Conservation (phyloP, 495 filamentous ascomycete genomes). For the Bombardia bombarda region DNA sequence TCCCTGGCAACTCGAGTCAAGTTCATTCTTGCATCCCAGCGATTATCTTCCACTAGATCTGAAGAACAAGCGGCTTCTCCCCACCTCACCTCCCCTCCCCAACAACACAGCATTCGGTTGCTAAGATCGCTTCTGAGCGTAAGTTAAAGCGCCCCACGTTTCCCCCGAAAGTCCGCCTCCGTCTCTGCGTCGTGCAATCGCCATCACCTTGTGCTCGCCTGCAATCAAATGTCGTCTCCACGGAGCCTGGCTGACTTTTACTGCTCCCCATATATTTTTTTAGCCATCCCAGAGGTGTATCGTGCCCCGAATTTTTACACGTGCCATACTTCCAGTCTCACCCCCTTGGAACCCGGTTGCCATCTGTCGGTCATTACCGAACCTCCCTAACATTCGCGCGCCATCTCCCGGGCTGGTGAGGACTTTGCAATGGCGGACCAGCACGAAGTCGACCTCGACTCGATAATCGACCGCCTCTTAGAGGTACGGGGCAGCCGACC, state of each 20-base stretch:
- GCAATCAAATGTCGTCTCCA: neutral
- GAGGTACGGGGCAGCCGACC: conserved; percentile 97
- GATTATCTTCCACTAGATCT: conserved; percentile 1
- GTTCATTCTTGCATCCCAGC: neutral
- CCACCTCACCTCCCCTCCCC: conserved; percentile 9
- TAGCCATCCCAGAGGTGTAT: conserved; percentile 22
- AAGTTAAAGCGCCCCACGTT: conserved; percentile 4
- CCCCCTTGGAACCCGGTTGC: conserved; percentile 8
- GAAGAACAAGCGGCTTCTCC: conserved; percentile 9
- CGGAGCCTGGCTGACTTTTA: conserved; percentile 2
- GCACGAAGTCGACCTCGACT: conserved; percentile 96
- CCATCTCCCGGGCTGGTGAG: conserved; percentile 37
- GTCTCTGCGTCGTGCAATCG: conserved; percentile 1
- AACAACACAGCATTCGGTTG: conserved; percentile 18
- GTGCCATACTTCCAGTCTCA: conserved; percentile 4
- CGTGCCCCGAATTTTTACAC: conserved; percentile 13
- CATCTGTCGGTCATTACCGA: conserved; percentile 25
- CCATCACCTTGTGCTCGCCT: neutral
- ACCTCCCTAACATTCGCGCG: conserved; percentile 16
- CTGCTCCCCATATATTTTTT: too few species aligned
- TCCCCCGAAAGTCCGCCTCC: neutral
- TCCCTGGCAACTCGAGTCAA: conserved; percentile 9
- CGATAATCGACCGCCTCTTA: conserved; percentile 95
- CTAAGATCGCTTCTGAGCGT: conserved; percentile 27
- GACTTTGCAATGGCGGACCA: conserved; percentile 78